These are phyloP conservation scores for Fragilariopsis cylindrus DNA, from an alignment of 108 stramenopile genomes.

Conservation along the genomic window DNA sequence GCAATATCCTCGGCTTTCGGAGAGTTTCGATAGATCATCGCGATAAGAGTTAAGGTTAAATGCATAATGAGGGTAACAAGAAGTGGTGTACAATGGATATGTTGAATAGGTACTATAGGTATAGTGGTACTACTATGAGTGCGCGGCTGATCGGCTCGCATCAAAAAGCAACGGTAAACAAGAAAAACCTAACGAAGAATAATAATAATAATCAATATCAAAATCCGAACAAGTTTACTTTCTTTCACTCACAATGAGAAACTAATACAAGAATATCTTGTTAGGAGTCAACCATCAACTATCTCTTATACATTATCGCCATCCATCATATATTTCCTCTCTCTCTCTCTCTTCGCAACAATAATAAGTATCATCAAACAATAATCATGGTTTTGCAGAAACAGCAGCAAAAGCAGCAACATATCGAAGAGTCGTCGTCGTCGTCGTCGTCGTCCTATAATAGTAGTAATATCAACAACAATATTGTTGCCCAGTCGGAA, in stretches of 20 bases:
- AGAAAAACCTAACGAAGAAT: not conserved
- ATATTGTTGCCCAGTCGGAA: slow-evolving; percentile 31
- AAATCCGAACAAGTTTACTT: not conserved
- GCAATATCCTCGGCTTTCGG: slow-evolving; percentile 9
- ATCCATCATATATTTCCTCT: too few relatives aligned
- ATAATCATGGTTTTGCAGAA: not conserved
- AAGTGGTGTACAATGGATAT: too few relatives aligned
- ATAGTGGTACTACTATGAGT: not conserved
- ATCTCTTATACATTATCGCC: too few relatives aligned
- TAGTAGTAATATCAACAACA: not conserved
- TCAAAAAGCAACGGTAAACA: slow-evolving; percentile 7
- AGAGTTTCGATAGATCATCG: not conserved
- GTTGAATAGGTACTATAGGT: not conserved
- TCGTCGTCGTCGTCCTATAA: too few relatives aligned
- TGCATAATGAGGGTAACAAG: too few relatives aligned
- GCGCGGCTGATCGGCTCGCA: not conserved
- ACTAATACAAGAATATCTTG: too few relatives aligned
- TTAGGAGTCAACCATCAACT: too few relatives aligned
- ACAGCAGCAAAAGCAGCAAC: not conserved
- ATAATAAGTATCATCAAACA: too few relatives aligned
- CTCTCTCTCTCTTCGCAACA: too few relatives aligned
- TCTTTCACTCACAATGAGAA: too few relatives aligned
- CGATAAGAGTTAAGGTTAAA: too few relatives aligned
- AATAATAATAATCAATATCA: not conserved
- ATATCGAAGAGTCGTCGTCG: not conserved